Percentiles rank a stretch among this genome's conserved stretches.
These are phyloP conservation scores for Dryadomyces quercivorus DNA, from an alignment of 2,329 filamentous ascomycete genomes.

Conservation along the genomic window DNA sequence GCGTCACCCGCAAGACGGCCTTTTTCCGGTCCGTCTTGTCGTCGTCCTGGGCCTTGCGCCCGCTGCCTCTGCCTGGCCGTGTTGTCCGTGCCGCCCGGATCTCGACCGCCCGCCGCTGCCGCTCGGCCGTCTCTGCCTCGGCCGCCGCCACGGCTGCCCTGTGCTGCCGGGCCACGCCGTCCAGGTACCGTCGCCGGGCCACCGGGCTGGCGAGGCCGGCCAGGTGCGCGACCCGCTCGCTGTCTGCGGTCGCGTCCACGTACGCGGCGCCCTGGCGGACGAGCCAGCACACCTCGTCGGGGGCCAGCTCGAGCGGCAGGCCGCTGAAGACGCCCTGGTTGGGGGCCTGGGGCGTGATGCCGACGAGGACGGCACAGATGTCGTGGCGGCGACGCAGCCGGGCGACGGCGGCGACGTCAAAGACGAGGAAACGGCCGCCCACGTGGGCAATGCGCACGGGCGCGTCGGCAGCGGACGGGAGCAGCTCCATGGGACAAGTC, in stretches of 20 bases:
- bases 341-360: constrained; percentile 80
- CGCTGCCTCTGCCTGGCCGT: not conserved
- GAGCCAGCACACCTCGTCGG: constrained; percentile 76
- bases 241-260: constrained; percentile 61
- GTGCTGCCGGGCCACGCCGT: constrained; percentile 36
- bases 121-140: constrained; percentile 23
- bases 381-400: constrained; percentile 68
- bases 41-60: not conserved
- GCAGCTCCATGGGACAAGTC: not conserved
- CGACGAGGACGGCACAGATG: constrained; percentile 76
- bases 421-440: constrained; percentile 73
- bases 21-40: not conserved
- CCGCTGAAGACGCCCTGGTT: constrained; percentile 93
- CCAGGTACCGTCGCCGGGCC: constrained; percentile 51
- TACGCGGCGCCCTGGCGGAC: constrained; percentile 66
- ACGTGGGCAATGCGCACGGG: constrained; percentile 72
- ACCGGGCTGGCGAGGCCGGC: constrained; percentile 45
- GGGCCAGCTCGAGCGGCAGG: constrained; percentile 77
- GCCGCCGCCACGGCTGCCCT: constrained; percentile 24
- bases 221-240: constrained; percentile 46
- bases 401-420: constrained; percentile 71
- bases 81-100: constrained; percentile 6
- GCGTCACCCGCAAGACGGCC: constrained; percentile 20
- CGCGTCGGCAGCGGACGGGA: not conserved
- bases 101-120: constrained; percentile 15